These are phyloP conservation scores for Posidonia australis DNA, from an alignment of 106 monocot species.

Conservation along the genomic window DNA sequence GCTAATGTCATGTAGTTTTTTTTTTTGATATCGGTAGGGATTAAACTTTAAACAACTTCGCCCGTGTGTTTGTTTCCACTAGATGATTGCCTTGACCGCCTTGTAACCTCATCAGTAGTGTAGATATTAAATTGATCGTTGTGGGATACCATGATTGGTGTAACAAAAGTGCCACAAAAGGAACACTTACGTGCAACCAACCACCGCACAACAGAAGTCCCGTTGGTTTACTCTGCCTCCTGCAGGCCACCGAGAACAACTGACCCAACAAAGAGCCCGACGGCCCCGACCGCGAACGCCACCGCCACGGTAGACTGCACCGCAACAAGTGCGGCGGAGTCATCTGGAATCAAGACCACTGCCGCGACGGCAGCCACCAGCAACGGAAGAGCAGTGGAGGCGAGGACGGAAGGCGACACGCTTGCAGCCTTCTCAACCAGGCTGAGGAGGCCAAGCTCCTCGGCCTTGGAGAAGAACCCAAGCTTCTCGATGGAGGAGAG, in stretches of 20 bases:
- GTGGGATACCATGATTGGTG: no score
- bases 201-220: no score
- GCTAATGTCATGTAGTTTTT: no score
- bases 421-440: slow-evolving; percentile 26
- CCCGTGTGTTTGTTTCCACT: no score
- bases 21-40: no score
- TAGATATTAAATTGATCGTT: no score
- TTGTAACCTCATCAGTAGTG: no score
- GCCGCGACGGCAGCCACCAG: slow-evolving; percentile 50
- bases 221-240: slow-evolving; percentile 11
- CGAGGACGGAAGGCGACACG: slow-evolving; percentile 53
- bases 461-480: slow-evolving; percentile 74
- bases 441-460: slow-evolving; percentile 67
- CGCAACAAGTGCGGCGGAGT: slow-evolving; percentile 53
- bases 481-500: slow-evolving; percentile 70
- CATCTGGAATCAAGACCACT: slow-evolving; percentile 67
- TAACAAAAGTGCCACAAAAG: no score
- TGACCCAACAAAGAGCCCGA: slow-evolving; percentile 49
- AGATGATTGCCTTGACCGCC: no score
- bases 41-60: no score
- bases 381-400: slow-evolving; percentile 68
- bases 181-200: no score
- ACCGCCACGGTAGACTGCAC: slow-evolving; percentile 39
- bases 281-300: slow-evolving; percentile 37
- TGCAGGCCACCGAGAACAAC: slow-evolving; percentile 72